Percentiles rank a stretch among this genome's conserved stretches.
phyloP scores from a whole-genome alignment of 768 basidiomycete genomes.

The Russula ochroleuca region DNA sequence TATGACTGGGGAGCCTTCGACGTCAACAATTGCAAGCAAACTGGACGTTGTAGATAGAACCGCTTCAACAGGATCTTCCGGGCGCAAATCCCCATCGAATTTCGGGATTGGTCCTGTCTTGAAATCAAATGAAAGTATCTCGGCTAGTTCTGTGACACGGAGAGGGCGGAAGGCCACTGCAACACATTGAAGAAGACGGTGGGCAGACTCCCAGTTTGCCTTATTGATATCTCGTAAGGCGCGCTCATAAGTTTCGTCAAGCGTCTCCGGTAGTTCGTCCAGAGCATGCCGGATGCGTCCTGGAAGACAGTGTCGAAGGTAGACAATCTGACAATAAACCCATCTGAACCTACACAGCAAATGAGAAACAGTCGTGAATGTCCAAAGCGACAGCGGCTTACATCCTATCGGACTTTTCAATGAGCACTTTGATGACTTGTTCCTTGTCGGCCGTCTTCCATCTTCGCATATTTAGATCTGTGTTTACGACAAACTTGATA shows the following conservation, averaged over 20 bases:
- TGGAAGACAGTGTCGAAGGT: neutral
- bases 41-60: neutral
- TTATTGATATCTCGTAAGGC: neutral
- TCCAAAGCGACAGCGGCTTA: neutral
- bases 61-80: neutral
- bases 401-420: neutral
- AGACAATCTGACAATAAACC: neutral
- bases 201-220: neutral
- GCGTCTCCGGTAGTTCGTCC: neutral
- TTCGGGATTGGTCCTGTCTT: neutral
- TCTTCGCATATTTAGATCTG: neutral
- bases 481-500: neutral
- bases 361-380: neutral
- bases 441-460: neutral
- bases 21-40: neutral
- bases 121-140: slow-evolving; percentile 2
- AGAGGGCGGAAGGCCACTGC: slow-evolving; percentile 1
- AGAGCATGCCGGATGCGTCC: neutral
- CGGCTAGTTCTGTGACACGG: neutral
- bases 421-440: neutral
- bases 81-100: neutral
- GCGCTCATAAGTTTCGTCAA: neutral
- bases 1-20: neutral
- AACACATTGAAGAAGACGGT: slow-evolving; percentile 2
- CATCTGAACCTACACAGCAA: neutral